phyloP scores from a whole-genome alignment of 345 rosid genomes.

The Nasturtium officinale region DNA sequence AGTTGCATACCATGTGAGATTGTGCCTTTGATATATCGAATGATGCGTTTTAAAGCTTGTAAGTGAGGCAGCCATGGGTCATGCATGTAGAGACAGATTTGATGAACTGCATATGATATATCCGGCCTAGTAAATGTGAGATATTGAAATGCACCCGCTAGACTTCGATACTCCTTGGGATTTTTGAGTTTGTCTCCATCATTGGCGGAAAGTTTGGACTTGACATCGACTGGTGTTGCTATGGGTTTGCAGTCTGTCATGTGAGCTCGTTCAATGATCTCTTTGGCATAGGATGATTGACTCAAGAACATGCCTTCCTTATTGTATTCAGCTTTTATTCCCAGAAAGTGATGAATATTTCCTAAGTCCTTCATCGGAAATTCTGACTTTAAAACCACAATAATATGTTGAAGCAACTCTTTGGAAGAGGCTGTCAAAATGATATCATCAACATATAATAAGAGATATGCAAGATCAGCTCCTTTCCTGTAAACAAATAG shows the following conservation, averaged over 20 bases:
- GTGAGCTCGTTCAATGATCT: accelerated
- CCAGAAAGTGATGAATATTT: background rate
- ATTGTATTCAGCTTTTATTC: background rate
- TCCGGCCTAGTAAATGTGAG: background rate
- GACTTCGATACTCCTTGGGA: background rate
- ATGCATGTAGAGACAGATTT: background rate
- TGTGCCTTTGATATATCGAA: background rate
- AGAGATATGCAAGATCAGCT: background rate
- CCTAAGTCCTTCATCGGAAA: background rate
- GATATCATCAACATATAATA: background rate
- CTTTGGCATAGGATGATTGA: background rate
- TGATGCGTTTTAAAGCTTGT: background rate
- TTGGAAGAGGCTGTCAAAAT: background rate
- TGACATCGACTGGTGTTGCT: background rate
- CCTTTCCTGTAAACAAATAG: background rate
- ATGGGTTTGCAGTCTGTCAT: background rate
- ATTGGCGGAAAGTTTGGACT: background rate
- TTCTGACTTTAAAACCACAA: background rate
- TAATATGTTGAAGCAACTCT: background rate
- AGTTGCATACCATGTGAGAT: background rate
- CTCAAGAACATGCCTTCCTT: accelerated
- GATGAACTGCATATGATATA: background rate
- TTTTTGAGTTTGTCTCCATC: accelerated
- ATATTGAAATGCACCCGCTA: background rate
- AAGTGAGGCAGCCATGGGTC: background rate